phyloP scores from a whole-genome alignment of 768 basidiomycete species.

The Daedaleopsis sinensis region DNA sequence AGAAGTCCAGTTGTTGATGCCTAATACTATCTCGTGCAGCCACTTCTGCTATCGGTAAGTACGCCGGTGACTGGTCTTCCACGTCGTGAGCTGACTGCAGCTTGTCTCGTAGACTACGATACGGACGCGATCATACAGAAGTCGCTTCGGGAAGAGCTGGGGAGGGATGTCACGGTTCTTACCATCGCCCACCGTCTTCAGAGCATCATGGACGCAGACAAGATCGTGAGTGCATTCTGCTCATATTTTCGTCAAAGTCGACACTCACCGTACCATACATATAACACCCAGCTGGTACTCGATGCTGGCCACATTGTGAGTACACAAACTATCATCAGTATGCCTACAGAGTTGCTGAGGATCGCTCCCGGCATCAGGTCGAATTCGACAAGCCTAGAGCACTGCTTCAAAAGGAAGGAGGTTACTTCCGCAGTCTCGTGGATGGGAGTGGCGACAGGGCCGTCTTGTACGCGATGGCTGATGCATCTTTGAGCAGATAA shows the following conservation, averaged over 20 bases:
- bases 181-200: conserved; percentile 62
- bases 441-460: conserved; percentile 58
- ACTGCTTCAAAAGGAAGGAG: conserved; percentile 52
- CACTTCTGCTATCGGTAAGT: conserved; percentile 47
- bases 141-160: conserved; percentile 51
- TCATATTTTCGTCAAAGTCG: background rate
- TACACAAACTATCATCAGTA: conserved; percentile 1
- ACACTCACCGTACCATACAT: background rate
- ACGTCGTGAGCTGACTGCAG: background rate
- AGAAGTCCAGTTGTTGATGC: too few relatives aligned
- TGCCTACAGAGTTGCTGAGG: conserved; percentile 1
- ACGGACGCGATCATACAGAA: conserved; percentile 61
- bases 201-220: conserved; percentile 65
- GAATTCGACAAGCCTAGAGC: conserved; percentile 54
- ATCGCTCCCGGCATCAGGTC: conserved; percentile 22
- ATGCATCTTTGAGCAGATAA: too few relatives aligned
- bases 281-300: conserved; percentile 48
- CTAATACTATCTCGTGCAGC: conserved; percentile 29
- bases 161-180: conserved; percentile 49
- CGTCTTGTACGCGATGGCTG: conserved; percentile 44
- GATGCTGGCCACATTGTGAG: conserved; percentile 44
- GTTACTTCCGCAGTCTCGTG: conserved; percentile 53
- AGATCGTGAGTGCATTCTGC: conserved; percentile 43
- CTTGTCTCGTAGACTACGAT: conserved; percentile 44
- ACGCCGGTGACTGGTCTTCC: too few relatives aligned